Evolutionary conservation across 441 rosid genomes (phyloP).

Genomic region (Breynia disticha): DNA sequence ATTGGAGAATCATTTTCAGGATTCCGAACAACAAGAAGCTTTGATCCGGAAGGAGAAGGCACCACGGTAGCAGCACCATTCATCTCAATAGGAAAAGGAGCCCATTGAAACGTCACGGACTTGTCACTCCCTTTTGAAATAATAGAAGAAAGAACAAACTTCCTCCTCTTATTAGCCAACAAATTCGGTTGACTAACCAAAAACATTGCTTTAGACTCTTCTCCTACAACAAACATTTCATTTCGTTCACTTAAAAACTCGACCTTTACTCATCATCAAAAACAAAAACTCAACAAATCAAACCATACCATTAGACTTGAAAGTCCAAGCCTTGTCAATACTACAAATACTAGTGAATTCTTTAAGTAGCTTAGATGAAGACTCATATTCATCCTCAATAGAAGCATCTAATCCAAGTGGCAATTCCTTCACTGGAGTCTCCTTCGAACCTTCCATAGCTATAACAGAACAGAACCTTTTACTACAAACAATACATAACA

Average conservation of each 20-base stretch:
- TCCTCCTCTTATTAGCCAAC: slow-evolving; percentile 63
- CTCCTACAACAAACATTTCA: slow-evolving; percentile 26
- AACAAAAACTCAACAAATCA: background rate
- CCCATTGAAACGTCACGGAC: slow-evolving; percentile 57
- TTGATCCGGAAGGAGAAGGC: slow-evolving; percentile 87
- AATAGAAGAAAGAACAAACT: slow-evolving; percentile 45
- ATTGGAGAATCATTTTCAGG: slow-evolving; percentile 78
- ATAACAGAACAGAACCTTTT: slow-evolving; percentile 20
- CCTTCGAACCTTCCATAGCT: slow-evolving; percentile 50
- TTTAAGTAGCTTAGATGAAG: slow-evolving; percentile 59
- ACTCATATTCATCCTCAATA: slow-evolving; percentile 55
- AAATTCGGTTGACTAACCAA: slow-evolving; percentile 71
- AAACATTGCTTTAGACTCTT: slow-evolving; percentile 61
- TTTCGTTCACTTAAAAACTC: background rate
- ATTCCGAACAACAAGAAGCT: slow-evolving; percentile 69
- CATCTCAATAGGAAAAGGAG: slow-evolving; percentile 84
- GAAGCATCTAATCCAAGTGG: slow-evolving; percentile 39
- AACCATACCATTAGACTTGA: slow-evolving; percentile 47
- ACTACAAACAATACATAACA: slow-evolving; percentile 12
- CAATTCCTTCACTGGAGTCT: slow-evolving; percentile 28
- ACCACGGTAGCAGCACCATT: slow-evolving; percentile 47
- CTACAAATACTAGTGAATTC: slow-evolving; percentile 53
- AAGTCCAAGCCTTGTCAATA: slow-evolving; percentile 82
- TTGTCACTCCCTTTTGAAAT: slow-evolving; percentile 34
- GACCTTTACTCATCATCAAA: background rate